Evolutionary conservation across 306 rosid genomes (phyloP).

Genomic region (Vigna trinervia): DNA sequence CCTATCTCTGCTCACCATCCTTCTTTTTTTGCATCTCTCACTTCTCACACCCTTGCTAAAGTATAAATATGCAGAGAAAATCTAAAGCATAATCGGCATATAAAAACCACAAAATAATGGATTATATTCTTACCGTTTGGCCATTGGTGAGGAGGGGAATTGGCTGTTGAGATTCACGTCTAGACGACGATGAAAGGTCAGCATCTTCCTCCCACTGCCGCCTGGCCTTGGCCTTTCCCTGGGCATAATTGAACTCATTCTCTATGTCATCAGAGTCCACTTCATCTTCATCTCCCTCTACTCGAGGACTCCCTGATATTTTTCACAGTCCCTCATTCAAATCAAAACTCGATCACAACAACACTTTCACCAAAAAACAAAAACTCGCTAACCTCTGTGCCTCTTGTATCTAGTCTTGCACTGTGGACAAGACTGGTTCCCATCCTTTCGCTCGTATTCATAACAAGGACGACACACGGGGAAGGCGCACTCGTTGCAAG

Average conservation of each 20-base stretch:
- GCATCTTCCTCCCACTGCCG: conserved; percentile 86
- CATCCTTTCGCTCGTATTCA: conserved; percentile 93
- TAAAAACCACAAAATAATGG: neutral
- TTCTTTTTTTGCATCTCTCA: neutral
- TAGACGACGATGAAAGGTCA: conserved; percentile 83
- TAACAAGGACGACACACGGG: conserved; percentile 97
- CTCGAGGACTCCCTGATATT: conserved; percentile 90
- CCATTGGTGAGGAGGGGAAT: conserved; percentile 93
- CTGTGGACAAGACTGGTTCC: conserved; percentile 92
- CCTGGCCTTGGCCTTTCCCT: conserved; percentile 63
- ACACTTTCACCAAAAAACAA: neutral
- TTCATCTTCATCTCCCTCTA: conserved; percentile 96
- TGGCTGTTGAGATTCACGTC: conserved; percentile 88
- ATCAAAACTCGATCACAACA: conserved; percentile 7
- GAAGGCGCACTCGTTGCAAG: conserved; percentile 96
- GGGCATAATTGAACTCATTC: conserved; percentile 75
- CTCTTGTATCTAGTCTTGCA: conserved; percentile 98
- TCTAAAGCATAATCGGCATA: conserved; percentile 17
- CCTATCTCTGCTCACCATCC: neutral
- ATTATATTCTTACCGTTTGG: conserved; percentile 62
- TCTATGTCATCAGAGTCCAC: conserved; percentile 89
- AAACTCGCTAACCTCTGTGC: conserved; percentile 75
- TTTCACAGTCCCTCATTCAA: conserved; percentile 39
- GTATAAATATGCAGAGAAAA: conserved; percentile 9
- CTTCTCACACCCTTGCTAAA: neutral